Evolutionary conservation across 192 early-diverging fungal genomes (phyloP).

Genomic region (Thoreauomyces humboldtii): DNA sequence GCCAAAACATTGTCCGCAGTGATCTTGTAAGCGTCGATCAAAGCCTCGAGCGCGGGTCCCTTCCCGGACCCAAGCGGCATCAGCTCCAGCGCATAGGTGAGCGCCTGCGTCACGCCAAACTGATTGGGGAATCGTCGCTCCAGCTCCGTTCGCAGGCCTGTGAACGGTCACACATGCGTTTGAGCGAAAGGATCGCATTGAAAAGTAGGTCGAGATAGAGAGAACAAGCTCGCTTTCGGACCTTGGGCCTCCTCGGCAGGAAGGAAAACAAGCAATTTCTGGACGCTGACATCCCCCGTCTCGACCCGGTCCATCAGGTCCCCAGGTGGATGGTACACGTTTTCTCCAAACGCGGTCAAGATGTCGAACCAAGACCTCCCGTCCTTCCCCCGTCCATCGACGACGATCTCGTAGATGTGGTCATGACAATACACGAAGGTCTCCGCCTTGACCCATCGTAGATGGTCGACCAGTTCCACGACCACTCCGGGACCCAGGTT

Average conservation of each 20-base stretch:
- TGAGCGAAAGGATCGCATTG: too few relatives aligned
- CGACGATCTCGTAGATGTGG: constrained; percentile 17
- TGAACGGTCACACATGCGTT: too few relatives aligned
- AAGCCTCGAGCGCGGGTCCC: background rate
- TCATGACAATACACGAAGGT: constrained; percentile 4
- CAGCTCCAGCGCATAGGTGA: constrained; percentile 18
- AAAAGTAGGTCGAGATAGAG: too few relatives aligned
- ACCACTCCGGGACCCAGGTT: background rate
- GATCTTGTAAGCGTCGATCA: background rate
- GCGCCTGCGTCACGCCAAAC: constrained; percentile 12
- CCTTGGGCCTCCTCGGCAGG: constrained; percentile 1
- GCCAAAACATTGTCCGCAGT: constrained; percentile 16
- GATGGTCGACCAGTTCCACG: background rate
- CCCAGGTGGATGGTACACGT: constrained; percentile 1
- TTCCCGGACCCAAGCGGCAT: constrained; percentile 6
- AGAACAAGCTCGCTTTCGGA: too few relatives aligned
- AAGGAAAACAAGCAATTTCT: constrained; percentile 8
- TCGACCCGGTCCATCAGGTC: constrained; percentile 4
- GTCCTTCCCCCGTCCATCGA: constrained; percentile 1
- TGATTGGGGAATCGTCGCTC: too few relatives aligned
- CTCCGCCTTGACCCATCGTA: background rate
- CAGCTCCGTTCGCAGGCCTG: too few relatives aligned
- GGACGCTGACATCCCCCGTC: constrained; percentile 6
- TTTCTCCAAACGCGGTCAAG: constrained; percentile 9
- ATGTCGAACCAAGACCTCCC: constrained; percentile 13